These are phyloP conservation scores for Phlebiopsis flavidoalba DNA, from an alignment of 768 basidiomycete species.

Conservation along the genomic window DNA sequence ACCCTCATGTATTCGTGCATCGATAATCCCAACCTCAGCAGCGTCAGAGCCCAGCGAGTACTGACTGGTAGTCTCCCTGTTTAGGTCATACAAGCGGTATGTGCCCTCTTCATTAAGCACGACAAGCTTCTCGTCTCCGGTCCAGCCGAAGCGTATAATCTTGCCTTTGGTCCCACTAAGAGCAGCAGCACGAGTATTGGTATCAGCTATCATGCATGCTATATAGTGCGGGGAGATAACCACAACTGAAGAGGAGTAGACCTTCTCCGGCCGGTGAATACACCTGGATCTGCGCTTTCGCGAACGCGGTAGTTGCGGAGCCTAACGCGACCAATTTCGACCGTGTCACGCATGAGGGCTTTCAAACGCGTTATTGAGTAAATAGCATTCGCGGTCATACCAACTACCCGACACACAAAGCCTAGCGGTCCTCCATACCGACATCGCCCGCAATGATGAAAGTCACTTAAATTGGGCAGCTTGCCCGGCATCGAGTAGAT, in stretches of 20 bases:
- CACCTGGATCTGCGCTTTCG: conserved; percentile 81
- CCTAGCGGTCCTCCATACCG: conserved; percentile 88
- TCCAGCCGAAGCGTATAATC: conserved; percentile 82
- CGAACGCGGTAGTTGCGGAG: conserved; percentile 46
- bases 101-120: conserved; percentile 89
- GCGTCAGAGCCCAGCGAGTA: conserved; percentile 81
- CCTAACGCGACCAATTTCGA: conserved; percentile 74
- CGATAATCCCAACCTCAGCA: conserved; percentile 74
- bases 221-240: conserved; percentile 30
- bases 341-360: conserved; percentile 88
- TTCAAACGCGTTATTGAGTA: not conserved
- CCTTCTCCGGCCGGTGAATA: conserved; percentile 83
- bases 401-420: conserved; percentile 29
- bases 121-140: conserved; percentile 72
- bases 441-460: conserved; percentile 77
- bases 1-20: conserved; percentile 80
- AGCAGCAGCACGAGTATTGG: conserved; percentile 10
- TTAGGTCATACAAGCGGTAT: conserved; percentile 85
- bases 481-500: conserved; percentile 81
- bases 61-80: conserved; percentile 74
- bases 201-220: conserved; percentile 11
- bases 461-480: conserved; percentile 71
- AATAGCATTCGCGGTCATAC: not conserved
- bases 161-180: conserved; percentile 88
- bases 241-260: conserved; percentile 66